phyloP scores from a whole-genome alignment of 2,329 filamentous ascomycete genomes.

The Triangularia setosa region DNA sequence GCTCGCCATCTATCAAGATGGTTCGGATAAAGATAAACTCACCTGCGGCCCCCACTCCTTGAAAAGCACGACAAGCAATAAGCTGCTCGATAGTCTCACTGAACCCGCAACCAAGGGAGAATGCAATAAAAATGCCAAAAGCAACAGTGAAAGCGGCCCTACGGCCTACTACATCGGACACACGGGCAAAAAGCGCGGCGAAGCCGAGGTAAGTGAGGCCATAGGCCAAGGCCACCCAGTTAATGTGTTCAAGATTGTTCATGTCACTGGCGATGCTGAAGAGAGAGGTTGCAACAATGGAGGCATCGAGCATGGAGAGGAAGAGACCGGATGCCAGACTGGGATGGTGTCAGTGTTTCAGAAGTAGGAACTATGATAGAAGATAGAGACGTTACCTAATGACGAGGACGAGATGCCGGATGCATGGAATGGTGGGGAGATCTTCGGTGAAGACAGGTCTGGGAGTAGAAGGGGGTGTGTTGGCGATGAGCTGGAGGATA shows the following conservation, averaged over 20 bases:
- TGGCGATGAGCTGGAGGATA: background rate
- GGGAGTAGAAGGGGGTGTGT: background rate
- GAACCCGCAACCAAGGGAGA: conserved; percentile 54
- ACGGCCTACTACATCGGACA: conserved; percentile 54
- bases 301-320: conserved; percentile 56
- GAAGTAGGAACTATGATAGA: background rate
- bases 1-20: conserved; percentile 30
- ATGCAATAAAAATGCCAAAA: conserved; percentile 51
- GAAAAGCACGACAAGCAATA: conserved; percentile 46
- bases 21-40: conserved; percentile 14
- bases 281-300: conserved; percentile 57
- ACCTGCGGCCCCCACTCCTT: conserved; percentile 52
- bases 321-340: conserved; percentile 44
- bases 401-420: background rate
- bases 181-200: conserved; percentile 51
- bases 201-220: conserved; percentile 55
- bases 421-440: background rate
- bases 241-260: conserved; percentile 40
- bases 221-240: conserved; percentile 55
- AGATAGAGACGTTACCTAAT: background rate
- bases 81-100: conserved; percentile 42
- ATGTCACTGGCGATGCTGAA: conserved; percentile 54
- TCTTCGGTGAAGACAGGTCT: background rate
- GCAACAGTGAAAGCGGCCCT: conserved; percentile 47
- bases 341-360: background rate